Evolutionary conservation across 805 yeast species (phyloP).

Genomic region (Teunomyces kruisii): DNA sequence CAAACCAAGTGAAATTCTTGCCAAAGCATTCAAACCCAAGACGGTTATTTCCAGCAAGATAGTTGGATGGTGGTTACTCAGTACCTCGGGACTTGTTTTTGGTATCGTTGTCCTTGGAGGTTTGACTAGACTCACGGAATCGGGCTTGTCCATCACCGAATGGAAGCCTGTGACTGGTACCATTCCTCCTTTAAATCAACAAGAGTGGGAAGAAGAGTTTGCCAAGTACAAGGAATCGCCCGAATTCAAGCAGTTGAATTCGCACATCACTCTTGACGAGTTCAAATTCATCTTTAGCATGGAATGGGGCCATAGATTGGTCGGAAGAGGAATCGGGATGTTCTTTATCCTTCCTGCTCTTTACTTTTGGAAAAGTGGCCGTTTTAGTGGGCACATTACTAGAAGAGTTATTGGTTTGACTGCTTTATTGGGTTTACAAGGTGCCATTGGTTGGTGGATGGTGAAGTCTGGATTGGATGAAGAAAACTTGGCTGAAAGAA

Average conservation of each 20-base stretch:
- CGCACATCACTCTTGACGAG: slow-evolving; percentile 86
- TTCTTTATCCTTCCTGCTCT: slow-evolving; percentile 81
- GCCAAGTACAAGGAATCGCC: slow-evolving; percentile 80
- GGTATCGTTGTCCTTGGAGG: slow-evolving; percentile 98
- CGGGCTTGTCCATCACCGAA: slow-evolving; percentile 94
- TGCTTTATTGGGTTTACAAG: slow-evolving; percentile 84
- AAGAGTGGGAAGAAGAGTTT: slow-evolving; percentile 87
- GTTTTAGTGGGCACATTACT: slow-evolving; percentile 66
- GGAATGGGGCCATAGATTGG: slow-evolving; percentile 96
- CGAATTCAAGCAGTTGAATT: slow-evolving; percentile 84
- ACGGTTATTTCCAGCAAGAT: slow-evolving; percentile 21
- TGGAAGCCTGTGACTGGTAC: slow-evolving; percentile 98
- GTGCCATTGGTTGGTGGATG: slow-evolving; percentile 99
- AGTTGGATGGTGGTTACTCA: slow-evolving; percentile 87
- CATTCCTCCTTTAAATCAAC: slow-evolving; percentile 78
- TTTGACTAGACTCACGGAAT: slow-evolving; percentile 89
- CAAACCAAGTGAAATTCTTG: slow-evolving; percentile 1
- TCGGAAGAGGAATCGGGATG: slow-evolving; percentile 89
- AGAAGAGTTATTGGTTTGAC: slow-evolving; percentile 70
- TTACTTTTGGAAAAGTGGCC: slow-evolving; percentile 69
- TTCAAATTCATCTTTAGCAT: slow-evolving; percentile 91
- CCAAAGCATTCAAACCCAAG: neutral
- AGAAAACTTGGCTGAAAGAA: slow-evolving; percentile 71
- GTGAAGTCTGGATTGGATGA: slow-evolving; percentile 92
- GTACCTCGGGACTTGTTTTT: slow-evolving; percentile 85